Conservation (phyloP, 139 green algal genomes). For the Closterium sp. region DNA sequence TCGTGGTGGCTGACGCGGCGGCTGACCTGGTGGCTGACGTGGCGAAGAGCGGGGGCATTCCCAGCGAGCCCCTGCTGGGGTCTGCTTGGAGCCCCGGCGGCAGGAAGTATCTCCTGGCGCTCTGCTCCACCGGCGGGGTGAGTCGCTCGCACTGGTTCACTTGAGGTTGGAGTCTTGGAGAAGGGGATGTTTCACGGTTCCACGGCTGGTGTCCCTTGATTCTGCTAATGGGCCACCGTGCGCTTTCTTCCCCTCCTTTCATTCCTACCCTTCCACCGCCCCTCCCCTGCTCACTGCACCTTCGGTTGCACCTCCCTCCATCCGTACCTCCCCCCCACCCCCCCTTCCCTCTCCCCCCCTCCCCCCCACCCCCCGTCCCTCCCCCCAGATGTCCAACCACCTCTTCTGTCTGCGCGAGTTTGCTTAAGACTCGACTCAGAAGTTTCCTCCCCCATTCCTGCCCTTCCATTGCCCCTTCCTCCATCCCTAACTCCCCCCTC, state of each 20-base stretch:
- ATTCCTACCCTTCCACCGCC: no score
- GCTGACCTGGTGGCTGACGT: background rate
- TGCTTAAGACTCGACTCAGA: no score
- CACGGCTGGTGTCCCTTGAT: background rate
- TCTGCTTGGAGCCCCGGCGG: background rate
- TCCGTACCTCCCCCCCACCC: no score
- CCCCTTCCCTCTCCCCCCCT: background rate
- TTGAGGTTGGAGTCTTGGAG: no score
- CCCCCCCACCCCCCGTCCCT: background rate
- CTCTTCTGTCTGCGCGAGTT: background rate
- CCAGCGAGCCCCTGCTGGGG: background rate
- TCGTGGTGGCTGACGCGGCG: background rate
- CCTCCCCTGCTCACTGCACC: no score
- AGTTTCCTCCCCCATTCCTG: no score
- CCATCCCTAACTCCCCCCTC: no score
- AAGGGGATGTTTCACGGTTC: no score
- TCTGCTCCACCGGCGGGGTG: background rate
- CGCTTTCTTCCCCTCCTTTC: no score
- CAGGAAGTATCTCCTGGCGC: background rate
- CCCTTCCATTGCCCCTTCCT: no score
- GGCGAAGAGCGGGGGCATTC: background rate
- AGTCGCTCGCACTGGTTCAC: background rate
- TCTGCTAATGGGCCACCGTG: no score
- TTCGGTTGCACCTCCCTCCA: no score
- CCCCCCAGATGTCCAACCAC: background rate